Base-by-base conservation (phyloP, 345 rosid species). In the Kandelia obovata region DNA sequence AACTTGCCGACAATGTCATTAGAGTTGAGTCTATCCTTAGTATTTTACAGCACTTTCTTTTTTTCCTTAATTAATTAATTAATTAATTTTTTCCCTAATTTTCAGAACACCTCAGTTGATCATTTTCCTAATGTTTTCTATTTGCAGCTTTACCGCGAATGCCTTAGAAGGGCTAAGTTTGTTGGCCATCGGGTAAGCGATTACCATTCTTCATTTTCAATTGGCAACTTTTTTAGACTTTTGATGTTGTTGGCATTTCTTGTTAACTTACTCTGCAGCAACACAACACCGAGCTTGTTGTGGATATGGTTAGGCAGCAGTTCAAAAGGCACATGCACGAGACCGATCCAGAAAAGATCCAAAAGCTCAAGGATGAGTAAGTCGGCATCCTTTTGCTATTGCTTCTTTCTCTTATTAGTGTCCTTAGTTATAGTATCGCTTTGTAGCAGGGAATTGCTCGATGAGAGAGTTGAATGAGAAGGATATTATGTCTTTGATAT, bases 161-260 rank as follows among this genome's bases (percentile, higher is more conserved):
- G 98, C 78, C 97, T 95, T 80, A 88, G 98, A 69, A 81, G 99
- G 79, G 98, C 97, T 46, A 92, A 83, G 79, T 90, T 83, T 69
- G 65, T 95, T 63, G 98, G 98, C 67, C 89, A 85, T 68, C 75
- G 79, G 88, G 99, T 90, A 77, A 68, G 61, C 5, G 9, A 20
- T 66, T 58, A 21, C 15, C 47, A 10, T 6, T 7, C 13, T 19
- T 6, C 27, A 23, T 57, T 61, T 9, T 25, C 23, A 16, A 7
- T 47, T 6, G n/a, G 4, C 5, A 0, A 2, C 27, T 55, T n/a
- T n/a, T 21, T 7, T 55, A 21, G 20, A 7, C 20, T 9, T 55
- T 0, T 59, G 53, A 69, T 67, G 64, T 71, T 17, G 5, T n/a
- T 55, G 58, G 30, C 4, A 3, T 28, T 6, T 37, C 62, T 66